These are phyloP conservation scores for Raffaelea albimanens DNA, from an alignment of 2,329 filamentous ascomycete genomes.

Conservation along the genomic window DNA sequence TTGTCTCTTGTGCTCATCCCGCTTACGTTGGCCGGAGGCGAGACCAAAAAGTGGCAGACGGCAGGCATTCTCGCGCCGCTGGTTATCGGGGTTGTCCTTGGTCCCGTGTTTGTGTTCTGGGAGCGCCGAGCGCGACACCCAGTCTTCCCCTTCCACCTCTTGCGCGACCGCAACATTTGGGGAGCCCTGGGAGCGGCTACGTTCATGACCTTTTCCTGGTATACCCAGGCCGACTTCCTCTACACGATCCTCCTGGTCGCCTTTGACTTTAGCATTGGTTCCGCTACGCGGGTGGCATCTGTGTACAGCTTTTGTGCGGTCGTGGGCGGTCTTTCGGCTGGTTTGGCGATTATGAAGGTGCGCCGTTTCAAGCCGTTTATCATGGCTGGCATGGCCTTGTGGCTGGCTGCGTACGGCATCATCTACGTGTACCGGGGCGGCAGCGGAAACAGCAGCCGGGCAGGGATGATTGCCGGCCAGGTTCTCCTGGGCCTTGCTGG, in stretches of 20 bases:
- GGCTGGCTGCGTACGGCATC: not conserved
- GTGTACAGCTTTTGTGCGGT: not conserved
- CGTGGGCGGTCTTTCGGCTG: not conserved
- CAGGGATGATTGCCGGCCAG: not conserved
- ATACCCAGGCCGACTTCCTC: conserved; percentile 51
- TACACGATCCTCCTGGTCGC: conserved; percentile 52
- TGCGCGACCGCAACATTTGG: not conserved
- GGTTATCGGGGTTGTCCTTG: not conserved
- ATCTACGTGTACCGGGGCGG: not conserved
- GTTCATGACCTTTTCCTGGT: not conserved
- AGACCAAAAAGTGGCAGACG: not conserved
- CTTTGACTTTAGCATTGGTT: conserved; percentile 46
- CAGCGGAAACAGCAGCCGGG: not conserved
- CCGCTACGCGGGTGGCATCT: conserved; percentile 44
- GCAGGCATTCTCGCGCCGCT: not conserved
- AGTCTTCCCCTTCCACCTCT: not conserved
- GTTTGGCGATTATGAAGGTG: not conserved
- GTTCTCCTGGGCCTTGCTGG: not conserved
- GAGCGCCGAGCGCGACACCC: not conserved
- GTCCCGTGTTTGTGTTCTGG: not conserved
- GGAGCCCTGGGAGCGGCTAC: not conserved
- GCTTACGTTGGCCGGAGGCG: not conserved
- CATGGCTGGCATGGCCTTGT: not conserved
- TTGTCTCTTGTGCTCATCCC: not conserved
- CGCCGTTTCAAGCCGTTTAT: not conserved